Percentiles rank a stretch among this genome's conserved stretches.
These are phyloP conservation scores for Aegilops tauschii DNA, from an alignment of 176 grass and related monocot species.

Conservation along the genomic window DNA sequence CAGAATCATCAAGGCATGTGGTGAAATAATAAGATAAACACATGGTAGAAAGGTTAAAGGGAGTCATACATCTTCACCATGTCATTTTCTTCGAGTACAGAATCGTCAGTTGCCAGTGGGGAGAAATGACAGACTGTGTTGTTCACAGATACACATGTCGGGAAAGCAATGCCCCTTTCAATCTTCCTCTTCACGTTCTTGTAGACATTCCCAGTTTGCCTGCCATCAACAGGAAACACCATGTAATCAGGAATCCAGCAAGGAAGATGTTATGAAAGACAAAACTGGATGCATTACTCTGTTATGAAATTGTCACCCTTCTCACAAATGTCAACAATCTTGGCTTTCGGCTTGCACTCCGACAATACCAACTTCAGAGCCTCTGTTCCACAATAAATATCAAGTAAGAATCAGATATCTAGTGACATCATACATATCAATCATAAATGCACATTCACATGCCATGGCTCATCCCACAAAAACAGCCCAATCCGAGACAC, in stretches of 20 bases:
- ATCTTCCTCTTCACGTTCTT: slow-evolving; percentile 98
- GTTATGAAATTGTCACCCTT: slow-evolving; percentile 84
- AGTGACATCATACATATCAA: neutral
- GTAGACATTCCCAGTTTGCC: slow-evolving; percentile 93
- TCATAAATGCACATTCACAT: neutral
- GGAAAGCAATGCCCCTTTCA: slow-evolving; percentile 92
- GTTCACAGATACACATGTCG: slow-evolving; percentile 90
- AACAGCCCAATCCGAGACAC: neutral
- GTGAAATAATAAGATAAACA: neutral
- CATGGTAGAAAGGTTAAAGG: neutral
- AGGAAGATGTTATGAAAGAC: neutral
- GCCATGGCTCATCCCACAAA: neutral
- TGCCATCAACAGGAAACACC: slow-evolving; percentile 17
- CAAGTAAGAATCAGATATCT: neutral
- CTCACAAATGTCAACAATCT: slow-evolving; percentile 93
- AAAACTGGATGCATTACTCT: slow-evolving; percentile 51
- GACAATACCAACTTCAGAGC: slow-evolving; percentile 77
- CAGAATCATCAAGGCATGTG: neutral
- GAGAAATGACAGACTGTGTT: slow-evolving; percentile 97
- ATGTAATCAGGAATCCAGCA: slow-evolving; percentile 21
- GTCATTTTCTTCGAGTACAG: slow-evolving; percentile 83
- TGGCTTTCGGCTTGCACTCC: slow-evolving; percentile 89
- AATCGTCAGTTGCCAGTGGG: slow-evolving; percentile 77
- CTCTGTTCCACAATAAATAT: slow-evolving; percentile 45
- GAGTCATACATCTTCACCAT: slow-evolving; percentile 91